These are phyloP conservation scores for Morella rubra DNA, from an alignment of 306 rosid genomes.

Conservation along the genomic window DNA sequence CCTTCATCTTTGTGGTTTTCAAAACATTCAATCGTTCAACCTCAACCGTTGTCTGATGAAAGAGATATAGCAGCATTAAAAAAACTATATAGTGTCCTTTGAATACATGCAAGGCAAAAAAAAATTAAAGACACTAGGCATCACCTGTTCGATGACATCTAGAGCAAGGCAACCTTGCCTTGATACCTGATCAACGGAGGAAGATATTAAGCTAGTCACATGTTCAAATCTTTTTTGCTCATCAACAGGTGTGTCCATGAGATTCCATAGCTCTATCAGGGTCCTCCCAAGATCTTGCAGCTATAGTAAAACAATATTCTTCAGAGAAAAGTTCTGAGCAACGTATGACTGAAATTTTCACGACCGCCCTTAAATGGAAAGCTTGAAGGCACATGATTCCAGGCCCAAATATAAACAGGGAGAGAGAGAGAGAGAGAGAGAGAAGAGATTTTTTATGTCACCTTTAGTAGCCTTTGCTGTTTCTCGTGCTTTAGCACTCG, in stretches of 20 bases:
- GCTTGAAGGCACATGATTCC: not conserved
- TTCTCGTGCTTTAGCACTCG: constrained; percentile 68
- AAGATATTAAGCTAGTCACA: constrained; percentile 54
- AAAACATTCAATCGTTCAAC: constrained; percentile 67
- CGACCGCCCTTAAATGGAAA: not conserved
- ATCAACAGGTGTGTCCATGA: constrained; percentile 66
- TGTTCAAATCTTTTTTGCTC: constrained; percentile 65
- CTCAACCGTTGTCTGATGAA: constrained; percentile 55
- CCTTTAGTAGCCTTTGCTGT: constrained; percentile 75
- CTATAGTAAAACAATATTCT: constrained; percentile 38
- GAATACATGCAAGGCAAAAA: constrained; percentile 17
- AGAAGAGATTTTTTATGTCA: constrained; percentile 19
- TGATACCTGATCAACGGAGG: constrained; percentile 65
- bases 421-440: not conserved
- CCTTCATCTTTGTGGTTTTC: constrained; percentile 82
- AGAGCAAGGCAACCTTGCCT: constrained; percentile 64
- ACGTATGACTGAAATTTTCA: not conserved
- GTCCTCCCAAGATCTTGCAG: constrained; percentile 57
- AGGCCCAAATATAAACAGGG: not conserved
- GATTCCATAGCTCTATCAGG: constrained; percentile 72
- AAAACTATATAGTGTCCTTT: not conserved
- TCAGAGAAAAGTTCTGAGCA: not conserved
- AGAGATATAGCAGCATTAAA: constrained; percentile 17
- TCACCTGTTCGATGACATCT: constrained; percentile 73
- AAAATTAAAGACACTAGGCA: constrained; percentile 16